A percentile compares a stretch with the other conserved stretches of the same genome.
phyloP scores from a whole-genome alignment of 2,329 filamentous ascomycete species.

The Claviceps quebecensis region DNA sequence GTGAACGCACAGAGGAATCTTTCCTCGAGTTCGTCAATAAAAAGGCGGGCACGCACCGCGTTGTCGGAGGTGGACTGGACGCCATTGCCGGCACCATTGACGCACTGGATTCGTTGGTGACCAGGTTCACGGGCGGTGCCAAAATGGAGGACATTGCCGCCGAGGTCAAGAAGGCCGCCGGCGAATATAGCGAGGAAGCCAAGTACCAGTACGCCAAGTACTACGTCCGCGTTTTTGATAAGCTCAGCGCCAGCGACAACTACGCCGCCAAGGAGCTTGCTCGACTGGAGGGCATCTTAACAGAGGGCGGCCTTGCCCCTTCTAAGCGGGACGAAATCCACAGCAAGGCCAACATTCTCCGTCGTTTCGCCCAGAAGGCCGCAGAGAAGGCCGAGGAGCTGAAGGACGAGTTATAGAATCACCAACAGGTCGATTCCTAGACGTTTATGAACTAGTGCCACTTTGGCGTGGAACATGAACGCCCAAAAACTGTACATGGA shows the following conservation, averaged over 20 bases:
- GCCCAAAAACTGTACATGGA: not conserved
- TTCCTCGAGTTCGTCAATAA: slow-evolving; percentile 75
- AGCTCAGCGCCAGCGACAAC: slow-evolving; percentile 61
- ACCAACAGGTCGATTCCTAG: slow-evolving; percentile 1
- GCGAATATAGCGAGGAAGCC: slow-evolving; percentile 45
- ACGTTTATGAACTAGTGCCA: not conserved
- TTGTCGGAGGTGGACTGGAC: slow-evolving; percentile 67
- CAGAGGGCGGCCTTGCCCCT: slow-evolving; percentile 73
- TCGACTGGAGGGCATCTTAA: slow-evolving; percentile 63
- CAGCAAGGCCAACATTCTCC: slow-evolving; percentile 76
- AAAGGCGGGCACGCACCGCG: slow-evolving; percentile 77
- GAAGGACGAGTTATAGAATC: slow-evolving; percentile 36
- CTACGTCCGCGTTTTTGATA: slow-evolving; percentile 83
- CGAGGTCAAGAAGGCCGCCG: slow-evolving; percentile 60
- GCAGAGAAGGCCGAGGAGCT: slow-evolving; percentile 31
- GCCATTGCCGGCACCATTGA: slow-evolving; percentile 69
- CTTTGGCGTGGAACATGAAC: not conserved
- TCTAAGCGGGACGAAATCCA: slow-evolving; percentile 82
- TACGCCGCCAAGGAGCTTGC: slow-evolving; percentile 78
- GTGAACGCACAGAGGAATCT: slow-evolving; percentile 62
- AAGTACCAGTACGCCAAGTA: slow-evolving; percentile 77
- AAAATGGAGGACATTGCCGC: slow-evolving; percentile 48
- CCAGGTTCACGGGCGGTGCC: slow-evolving; percentile 54
- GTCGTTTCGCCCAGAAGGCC: slow-evolving; percentile 54
- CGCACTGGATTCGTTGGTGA: slow-evolving; percentile 60